A percentile compares a stretch with the other conserved stretches of the same genome.
phyloP scores from a whole-genome alignment of 306 rosid genomes.

The Vigna reflexopilosa region DNA sequence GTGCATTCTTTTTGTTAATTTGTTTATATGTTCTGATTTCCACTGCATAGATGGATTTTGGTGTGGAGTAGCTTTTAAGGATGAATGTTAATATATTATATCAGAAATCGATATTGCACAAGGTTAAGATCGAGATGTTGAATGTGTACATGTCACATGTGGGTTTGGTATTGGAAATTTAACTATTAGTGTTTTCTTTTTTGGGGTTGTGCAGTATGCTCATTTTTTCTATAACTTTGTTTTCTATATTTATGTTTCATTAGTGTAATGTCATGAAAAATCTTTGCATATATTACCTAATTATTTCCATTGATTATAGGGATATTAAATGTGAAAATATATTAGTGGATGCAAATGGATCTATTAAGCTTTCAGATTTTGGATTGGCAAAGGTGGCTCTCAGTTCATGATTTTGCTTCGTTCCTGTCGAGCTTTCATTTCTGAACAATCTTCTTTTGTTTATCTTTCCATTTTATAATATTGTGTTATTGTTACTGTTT shows the following conservation, averaged over 20 bases:
- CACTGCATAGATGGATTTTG: conserved; percentile 58
- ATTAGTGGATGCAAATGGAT: conserved; percentile 87
- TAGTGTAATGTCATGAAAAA: not conserved
- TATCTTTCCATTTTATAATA: conserved; percentile 29
- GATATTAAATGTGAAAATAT: conserved; percentile 94
- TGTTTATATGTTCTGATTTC: conserved; percentile 23
- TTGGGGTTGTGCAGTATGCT: conserved; percentile 2
- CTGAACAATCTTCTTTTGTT: conserved; percentile 12
- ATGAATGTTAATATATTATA: not conserved
- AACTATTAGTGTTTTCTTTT: conserved; percentile 11
- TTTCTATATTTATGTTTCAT: conserved; percentile 29
- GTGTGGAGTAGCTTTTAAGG: not conserved
- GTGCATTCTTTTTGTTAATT: conserved; percentile 3
- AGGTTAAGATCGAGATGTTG: conserved; percentile 12
- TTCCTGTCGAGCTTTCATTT: not conserved
- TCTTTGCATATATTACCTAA: not conserved
- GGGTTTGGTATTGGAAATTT: conserved; percentile 29
- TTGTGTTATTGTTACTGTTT: conserved; percentile 27
- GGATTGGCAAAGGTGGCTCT: conserved; percentile 88
- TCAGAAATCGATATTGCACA: conserved; percentile 3
- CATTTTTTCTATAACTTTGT: conserved; percentile 25
- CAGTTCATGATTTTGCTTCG: conserved; percentile 5
- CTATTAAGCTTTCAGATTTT: conserved; percentile 97
- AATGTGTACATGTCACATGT: not conserved
- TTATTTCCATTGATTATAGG: conserved; percentile 47